Evolutionary conservation across 2,329 filamentous ascomycete species (phyloP).

Genomic region (Pseudocercospora eumusae): DNA sequence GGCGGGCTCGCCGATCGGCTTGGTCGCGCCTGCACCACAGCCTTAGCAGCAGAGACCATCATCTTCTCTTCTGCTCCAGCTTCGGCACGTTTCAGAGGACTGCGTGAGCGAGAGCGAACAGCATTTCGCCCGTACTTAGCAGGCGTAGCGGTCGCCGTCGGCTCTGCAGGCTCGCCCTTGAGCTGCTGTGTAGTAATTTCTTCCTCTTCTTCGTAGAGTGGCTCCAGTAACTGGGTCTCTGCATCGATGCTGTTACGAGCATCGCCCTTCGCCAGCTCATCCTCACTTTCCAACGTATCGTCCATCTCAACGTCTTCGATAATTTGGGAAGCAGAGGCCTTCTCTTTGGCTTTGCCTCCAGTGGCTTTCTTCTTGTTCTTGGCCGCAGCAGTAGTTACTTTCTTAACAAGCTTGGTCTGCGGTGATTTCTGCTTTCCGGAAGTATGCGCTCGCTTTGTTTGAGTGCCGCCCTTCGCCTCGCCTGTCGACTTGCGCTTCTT

Average conservation of each 20-base stretch:
- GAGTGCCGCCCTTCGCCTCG: slow-evolving; percentile 21
- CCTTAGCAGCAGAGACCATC: slow-evolving; percentile 30
- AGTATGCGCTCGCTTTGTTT: slow-evolving; percentile 15
- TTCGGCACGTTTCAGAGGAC: slow-evolving; percentile 31
- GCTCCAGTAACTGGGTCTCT: slow-evolving; percentile 35
- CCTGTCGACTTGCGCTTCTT: slow-evolving; percentile 39
- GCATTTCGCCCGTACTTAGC: slow-evolving; percentile 29
- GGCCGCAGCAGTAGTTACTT: slow-evolving; percentile 6
- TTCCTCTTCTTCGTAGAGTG: slow-evolving; percentile 41
- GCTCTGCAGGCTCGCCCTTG: slow-evolving; percentile 33
- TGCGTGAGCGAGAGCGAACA: slow-evolving; percentile 30
- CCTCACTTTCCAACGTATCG: slow-evolving; percentile 35
- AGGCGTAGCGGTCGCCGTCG: slow-evolving; percentile 37
- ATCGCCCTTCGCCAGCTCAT: slow-evolving; percentile 24
- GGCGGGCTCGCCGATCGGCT: slow-evolving; percentile 29
- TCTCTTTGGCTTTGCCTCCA: slow-evolving; percentile 15
- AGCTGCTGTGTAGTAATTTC: slow-evolving; percentile 27
- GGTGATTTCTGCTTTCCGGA: slow-evolving; percentile 25
- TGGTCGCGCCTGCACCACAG: slow-evolving; percentile 25
- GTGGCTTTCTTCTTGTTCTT: slow-evolving; percentile 18
- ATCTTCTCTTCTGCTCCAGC: slow-evolving; percentile 27
- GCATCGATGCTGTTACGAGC: slow-evolving; percentile 31
- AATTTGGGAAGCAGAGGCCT: slow-evolving; percentile 12
- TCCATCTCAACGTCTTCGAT: slow-evolving; percentile 21
- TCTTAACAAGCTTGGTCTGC: slow-evolving; percentile 17